Evolutionary conservation across 371 early-diverging fungal genomes (phyloP), one percentile per base, ranked within the genome.

Genomic region (Lichtheimia ramosa): DNA sequence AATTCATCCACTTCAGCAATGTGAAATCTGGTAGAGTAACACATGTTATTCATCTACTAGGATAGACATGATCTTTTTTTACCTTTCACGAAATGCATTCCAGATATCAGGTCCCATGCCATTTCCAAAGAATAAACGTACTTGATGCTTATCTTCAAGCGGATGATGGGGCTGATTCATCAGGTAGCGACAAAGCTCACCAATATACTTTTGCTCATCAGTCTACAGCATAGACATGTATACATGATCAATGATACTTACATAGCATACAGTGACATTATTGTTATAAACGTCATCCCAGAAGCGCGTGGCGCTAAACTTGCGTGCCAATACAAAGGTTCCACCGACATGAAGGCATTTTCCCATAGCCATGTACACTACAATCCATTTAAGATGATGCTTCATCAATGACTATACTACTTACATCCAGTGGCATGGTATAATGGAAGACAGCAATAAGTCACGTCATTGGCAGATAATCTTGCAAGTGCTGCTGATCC

Each of bases 61-160:
- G 34, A 34, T 34, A 34, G 1, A 6, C 10, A 8, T 34, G 34
- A 8, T 46, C 7, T 25, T n/a, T 15, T n/a, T 46, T 16, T 50
- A 86, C 24, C 73, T 74, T 13, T 79, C 68, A 49, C 74, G 74
- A 67, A 90, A 77, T 3, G 63, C 61, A 15, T 58, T 66, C 89
- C 89, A 90, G 10, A 89, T 77, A 50, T 90, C 91, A 15, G 83
- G 75, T 2, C 85, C 70, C 68, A 90, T 80, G 5, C 91, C 91
- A 61, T 90, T 90, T 24, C 91, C 91, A 51, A 84, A 82, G 10
- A 77, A 80, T 25, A 83, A 54, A 4, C 84, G 73, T 24, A 86
- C 63, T 7, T 62, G 51, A 52, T 84, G 78, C 13, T 70, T 58
- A 28, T 69, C 69, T 48, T 89, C 89, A 18, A 60, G 48, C 3